Evolutionary conservation across 257 asterid species (phyloP), one percentile per base, ranked within the genome.

Genomic region (Linaria vulgaris): DNA sequence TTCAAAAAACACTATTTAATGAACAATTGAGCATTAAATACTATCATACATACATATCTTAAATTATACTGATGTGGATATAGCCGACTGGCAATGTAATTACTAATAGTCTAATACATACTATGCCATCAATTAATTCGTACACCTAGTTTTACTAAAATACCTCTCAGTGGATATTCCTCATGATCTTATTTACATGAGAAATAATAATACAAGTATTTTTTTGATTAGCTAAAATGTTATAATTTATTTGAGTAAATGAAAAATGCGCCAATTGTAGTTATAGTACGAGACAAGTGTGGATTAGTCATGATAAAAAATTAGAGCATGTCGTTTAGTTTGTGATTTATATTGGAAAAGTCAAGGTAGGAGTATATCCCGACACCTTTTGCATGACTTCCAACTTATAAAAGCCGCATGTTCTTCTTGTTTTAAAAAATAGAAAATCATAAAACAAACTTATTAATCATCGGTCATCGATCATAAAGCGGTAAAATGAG

Each of bases 401-500:
- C 59, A 45, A 46, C 46, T 0, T 54, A 41, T 19, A 22, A 43
- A 41, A 5, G 15, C 3, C 58, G 14, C 23, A 22, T 10, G 39
- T 12, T 56, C 8, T 45, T 34, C 9, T 9, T 11, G 34, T 7
- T 31, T 20, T 13, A 8, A 54, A 20, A 56, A 31, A 4, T 25
- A 13, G 38, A 59, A n/a, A n/a, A n/a, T n/a, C 14, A 14, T 9
- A 23, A 23, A 14, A 31, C n/a, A 27, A 51, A 22, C 17, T 15
- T 51, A 0, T 12, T 23, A 43, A 11, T 43, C 14, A 16, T 31
- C 56, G 19, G 12, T 4, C 58, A 16, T 22, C 10, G 9, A 22
- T 24, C 20, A 13, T 44, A 47, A 47, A n/a, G 31, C 37, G 59
- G 31, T 3, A 54, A 8, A 63, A 74, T 74, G 79, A 67, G 61